These are phyloP conservation scores for Linnemannia hyalina DNA, from an alignment of 192 early-diverging fungal genomes.

Conservation along the genomic window DNA sequence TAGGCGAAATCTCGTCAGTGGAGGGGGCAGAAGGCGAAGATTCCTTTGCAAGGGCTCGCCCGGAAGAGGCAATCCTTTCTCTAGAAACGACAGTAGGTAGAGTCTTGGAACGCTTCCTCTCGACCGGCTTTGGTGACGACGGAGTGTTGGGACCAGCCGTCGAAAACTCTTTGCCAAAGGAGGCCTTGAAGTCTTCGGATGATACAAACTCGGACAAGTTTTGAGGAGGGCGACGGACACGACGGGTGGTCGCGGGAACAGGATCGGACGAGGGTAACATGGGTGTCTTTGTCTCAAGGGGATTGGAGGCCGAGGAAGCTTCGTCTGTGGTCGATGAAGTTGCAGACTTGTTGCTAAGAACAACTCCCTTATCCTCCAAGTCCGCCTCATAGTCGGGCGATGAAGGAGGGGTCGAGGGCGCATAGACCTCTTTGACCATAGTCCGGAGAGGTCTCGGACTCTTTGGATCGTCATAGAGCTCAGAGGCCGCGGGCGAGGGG, in stretches of 20 bases:
- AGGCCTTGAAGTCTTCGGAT: constrained; percentile 48
- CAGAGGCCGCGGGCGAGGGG: constrained; percentile 41
- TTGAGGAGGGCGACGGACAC: constrained; percentile 49
- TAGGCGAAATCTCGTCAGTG: neutral
- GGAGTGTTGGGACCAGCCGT: neutral
- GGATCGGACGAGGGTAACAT: neutral
- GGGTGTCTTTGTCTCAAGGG: neutral
- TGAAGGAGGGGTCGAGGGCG: constrained; percentile 44
- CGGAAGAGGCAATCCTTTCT: neutral
- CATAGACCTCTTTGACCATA: constrained; percentile 37
- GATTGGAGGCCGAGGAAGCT: neutral
- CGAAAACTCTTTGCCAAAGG: neutral
- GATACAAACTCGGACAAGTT: constrained; percentile 53
- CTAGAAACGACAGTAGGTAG: neutral
- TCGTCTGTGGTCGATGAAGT: neutral
- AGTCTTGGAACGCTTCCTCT: neutral
- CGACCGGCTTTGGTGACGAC: neutral
- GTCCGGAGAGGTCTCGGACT: constrained; percentile 30
- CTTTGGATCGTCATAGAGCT: constrained; percentile 27
- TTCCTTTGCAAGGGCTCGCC: neutral
- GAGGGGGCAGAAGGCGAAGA: neutral
- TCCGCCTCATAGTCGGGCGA: constrained; percentile 21
- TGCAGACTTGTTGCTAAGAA: neutral
- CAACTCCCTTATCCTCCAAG: neutral
- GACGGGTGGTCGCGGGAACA: constrained; percentile 13